These are phyloP conservation scores for Tremellales sp. DNA, from an alignment of 1,284 basidiomycete genomes.

Conservation along the genomic window DNA sequence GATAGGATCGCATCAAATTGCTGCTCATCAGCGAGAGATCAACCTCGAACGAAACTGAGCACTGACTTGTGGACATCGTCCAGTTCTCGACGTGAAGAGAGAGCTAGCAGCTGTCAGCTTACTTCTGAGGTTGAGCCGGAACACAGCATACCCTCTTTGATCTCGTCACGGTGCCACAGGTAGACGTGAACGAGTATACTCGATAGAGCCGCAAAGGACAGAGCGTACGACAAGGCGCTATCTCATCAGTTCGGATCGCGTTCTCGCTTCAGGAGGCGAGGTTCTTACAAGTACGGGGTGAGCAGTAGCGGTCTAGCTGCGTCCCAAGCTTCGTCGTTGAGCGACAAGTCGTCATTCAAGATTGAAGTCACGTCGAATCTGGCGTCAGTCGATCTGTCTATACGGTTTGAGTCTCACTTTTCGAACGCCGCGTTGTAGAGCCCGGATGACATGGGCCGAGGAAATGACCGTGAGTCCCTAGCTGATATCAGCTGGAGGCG, in stretches of 20 bases:
- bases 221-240: constrained; percentile 46
- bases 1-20: constrained; percentile 45
- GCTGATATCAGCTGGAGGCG: constrained; percentile 1
- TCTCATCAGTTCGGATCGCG: constrained; percentile 5
- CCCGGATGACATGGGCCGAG: constrained; percentile 39
- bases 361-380: constrained; percentile 49
- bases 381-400: constrained; percentile 21
- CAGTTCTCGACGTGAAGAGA: constrained; percentile 37
- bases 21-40: constrained; percentile 12
- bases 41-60: not conserved
- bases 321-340: constrained; percentile 49
- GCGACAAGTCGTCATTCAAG: constrained; percentile 47
- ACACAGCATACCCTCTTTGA: constrained; percentile 39
- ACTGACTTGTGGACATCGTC: constrained; percentile 48
- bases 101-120: constrained; percentile 28
- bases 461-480: constrained; percentile 49
- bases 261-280: too few species aligned
- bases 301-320: constrained; percentile 48
- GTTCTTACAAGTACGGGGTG: constrained; percentile 51
- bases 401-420: constrained; percentile 11
- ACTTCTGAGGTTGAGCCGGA: not conserved
- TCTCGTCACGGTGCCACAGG: constrained; percentile 53
- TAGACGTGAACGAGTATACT: constrained; percentile 52
- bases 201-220: constrained; percentile 52
- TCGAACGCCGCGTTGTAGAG: constrained; percentile 43